Base-by-base conservation (phyloP, 805 yeast genomes). In the Starmera quercuum region DNA sequence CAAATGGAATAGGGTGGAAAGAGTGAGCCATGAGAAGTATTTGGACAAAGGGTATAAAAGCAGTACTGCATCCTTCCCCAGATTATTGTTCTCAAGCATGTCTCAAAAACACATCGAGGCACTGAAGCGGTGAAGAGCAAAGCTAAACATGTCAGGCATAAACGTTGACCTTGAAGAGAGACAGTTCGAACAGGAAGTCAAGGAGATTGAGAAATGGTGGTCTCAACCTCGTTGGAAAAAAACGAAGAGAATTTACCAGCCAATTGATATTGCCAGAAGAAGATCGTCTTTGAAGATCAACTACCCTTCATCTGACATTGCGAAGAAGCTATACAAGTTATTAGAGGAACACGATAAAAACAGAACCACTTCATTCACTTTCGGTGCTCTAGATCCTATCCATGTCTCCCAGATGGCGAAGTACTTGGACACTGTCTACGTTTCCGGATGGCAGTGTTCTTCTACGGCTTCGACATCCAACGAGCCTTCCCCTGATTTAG, bases 361-460 rank as follows among this genome's bases (percentile, higher is more conserved):
- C 45, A 78, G 77, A 56, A 75, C 94, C 30, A 82, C 76, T 24
- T 81, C 95, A 16, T 79, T 78, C 70, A 87, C 97, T 22, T 88
- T 86, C 56, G 97, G 97, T 58, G 97, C 97, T 17, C 70, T 90
- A 51, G 97, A 90, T 61, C 96, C 97, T 19, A 82, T 90, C 46
- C 97, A 90, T 58, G 86, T 87, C 45, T 69, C 96, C 40, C 97
- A 90, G 65, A 90, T 90, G 97, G 95, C 95, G 49, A 85, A 84
- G 62, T 86, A 85, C 63, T 71, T 90, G 53, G 97, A 88, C 63
- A 75, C 95, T 10, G 74, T 90, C 49, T 90, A 90, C 61, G 94
- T 90, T 44, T 83, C 95, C 27, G 98, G 98, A 34, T 90, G 98
- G 98, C 98, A 90, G 69, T 88, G 95, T 61, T 87, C 96, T 31